Evolutionary conservation across 2,329 filamentous ascomycete genomes (phyloP), one percentile per base, ranked within the genome.

Genomic region (Paecilomyces dactylethromorphus): DNA sequence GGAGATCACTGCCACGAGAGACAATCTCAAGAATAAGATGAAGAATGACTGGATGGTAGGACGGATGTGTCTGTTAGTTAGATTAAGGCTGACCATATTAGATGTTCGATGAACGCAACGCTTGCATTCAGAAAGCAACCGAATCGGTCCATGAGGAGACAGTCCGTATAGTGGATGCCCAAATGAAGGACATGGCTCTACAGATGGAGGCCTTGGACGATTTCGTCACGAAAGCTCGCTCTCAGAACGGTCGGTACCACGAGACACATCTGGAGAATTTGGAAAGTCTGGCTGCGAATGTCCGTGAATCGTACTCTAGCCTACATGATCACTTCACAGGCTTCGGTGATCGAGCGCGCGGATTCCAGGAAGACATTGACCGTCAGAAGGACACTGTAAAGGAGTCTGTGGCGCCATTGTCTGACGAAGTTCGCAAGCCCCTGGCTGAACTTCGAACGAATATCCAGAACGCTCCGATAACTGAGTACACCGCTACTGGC

Each of bases 121-220:
- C 82, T n/a, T 87, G 88, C 5, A 93, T 99, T 66, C 90, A 93
- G 65, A 82, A 84, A 7, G 90, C 90, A 0, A 92, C 93, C 0
- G 89, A 90, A 66, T 90, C 90, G 2, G 92, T 97, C 1, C 92
- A 99, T 65, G 88, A 89, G 33, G 90, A 96, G 75, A 97, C 93
- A 0, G 86, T 96, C 31, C 87, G 88, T 6, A 93, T 95, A 59
- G 92, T 97, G 12, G 90, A 93, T 68, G 87, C 89, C 59, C 94
- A 99, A 76, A 90, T 95, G 77, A 83, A 84, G 58, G 90, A 96
- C 65, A 88, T 99, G 69, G 88, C 90, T 61, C 83, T 82, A n/a
- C 91, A 97, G 74, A 92, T 99, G 84, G 85, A 87, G 58, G 90
- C 91, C 1, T 82, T 99, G 7, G 93, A 97, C 68, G 90, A 93